Conservation (phyloP, 371 early-diverging fungal species). For the Furculomyces boomerangus region DNA sequence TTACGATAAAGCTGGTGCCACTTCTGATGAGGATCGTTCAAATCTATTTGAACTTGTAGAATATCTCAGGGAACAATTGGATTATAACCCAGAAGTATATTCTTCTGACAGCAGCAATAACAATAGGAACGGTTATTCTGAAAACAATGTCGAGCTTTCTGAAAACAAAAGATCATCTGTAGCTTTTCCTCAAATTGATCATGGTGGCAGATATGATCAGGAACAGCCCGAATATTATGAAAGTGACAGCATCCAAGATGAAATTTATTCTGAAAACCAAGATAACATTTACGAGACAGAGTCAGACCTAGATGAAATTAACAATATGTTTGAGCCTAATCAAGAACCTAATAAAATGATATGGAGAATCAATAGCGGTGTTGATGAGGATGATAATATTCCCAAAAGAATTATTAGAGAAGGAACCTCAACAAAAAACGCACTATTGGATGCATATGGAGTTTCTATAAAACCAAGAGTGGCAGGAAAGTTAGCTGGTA, state of each 20-base stretch:
- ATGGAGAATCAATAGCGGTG: neutral
- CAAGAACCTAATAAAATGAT: neutral
- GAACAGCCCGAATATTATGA: neutral
- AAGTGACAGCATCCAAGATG: neutral
- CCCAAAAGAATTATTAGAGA: conserved; percentile 19
- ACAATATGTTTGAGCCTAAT: neutral
- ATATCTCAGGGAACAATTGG: neutral
- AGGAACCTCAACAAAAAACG: conserved; percentile 9
- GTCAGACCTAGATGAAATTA: neutral
- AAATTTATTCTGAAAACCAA: neutral
- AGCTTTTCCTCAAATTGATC: neutral
- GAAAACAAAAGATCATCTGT: neutral
- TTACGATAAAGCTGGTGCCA: neutral
- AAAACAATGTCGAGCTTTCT: neutral
- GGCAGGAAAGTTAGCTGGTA: conserved; percentile 4
- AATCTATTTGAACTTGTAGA: neutral
- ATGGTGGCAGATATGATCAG: neutral
- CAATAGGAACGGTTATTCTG: neutral
- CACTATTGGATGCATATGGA: conserved; percentile 20
- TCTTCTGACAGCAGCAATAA: neutral
- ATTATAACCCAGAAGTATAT: neutral
- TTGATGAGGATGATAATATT: conserved; percentile 8
- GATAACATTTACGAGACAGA: neutral
- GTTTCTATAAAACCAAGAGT: conserved; percentile 10
- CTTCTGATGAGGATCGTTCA: neutral